Evolutionary conservation across 345 rosid genomes (phyloP).

Genomic region (Eutrema yunnanense): DNA sequence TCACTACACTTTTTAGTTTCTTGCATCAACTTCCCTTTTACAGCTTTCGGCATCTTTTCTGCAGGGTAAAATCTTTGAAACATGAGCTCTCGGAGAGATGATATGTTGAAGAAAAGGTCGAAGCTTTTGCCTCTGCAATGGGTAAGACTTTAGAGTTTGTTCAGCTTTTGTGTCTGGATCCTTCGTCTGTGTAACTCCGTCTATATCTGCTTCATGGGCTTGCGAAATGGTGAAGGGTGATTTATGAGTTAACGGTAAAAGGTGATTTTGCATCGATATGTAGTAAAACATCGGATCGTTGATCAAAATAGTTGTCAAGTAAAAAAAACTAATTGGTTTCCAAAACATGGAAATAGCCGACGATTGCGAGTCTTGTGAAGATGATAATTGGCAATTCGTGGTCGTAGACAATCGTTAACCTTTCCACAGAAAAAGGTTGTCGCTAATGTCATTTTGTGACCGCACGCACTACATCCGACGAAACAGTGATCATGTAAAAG

Average conservation of each 20-base stretch:
- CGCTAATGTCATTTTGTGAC: too few relatives aligned
- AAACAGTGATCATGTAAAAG: too few relatives aligned
- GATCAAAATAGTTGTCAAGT: not conserved
- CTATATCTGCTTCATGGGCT: too few relatives aligned
- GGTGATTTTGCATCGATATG: not conserved
- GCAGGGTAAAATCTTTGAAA: constrained; percentile 19
- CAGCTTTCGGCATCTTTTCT: constrained; percentile 19
- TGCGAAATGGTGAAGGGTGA: too few relatives aligned
- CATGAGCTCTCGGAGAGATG: not conserved
- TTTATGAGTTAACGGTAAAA: not conserved
- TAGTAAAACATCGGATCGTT: not conserved
- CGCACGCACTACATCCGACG: too few relatives aligned
- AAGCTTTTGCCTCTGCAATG: not conserved
- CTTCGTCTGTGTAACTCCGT: not conserved
- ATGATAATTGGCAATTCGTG: too few relatives aligned
- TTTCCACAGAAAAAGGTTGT: too few relatives aligned
- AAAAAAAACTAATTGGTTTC: not conserved
- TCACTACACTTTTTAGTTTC: not conserved
- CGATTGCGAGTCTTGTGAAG: too few relatives aligned
- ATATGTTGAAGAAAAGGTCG: not conserved
- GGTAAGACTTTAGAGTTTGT: constrained; percentile 4
- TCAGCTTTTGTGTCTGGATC: not conserved
- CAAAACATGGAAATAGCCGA: too few relatives aligned
- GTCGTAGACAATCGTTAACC: too few relatives aligned
- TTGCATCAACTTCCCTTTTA: constrained; percentile 7